Percentiles rank a stretch among this genome's conserved stretches.
phyloP scores from a whole-genome alignment of 208 protist genomes.

The Leishmania tropica region DNA sequence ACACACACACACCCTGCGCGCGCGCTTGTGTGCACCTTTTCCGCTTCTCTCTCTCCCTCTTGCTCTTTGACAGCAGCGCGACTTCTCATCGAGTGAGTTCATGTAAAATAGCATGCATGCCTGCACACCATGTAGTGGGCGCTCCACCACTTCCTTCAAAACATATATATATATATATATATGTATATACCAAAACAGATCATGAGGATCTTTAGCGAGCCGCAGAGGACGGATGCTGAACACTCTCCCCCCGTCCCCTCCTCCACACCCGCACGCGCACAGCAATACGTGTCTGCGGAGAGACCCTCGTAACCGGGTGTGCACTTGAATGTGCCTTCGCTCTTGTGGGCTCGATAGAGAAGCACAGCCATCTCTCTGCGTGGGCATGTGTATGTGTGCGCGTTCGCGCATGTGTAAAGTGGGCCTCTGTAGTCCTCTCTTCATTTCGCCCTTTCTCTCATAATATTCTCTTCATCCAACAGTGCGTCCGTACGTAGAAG shows the following conservation, averaged over 20 bases:
- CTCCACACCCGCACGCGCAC: background rate
- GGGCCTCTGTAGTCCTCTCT: background rate
- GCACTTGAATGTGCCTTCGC: background rate
- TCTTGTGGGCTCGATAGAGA: background rate
- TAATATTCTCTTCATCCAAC: background rate
- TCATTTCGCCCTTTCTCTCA: background rate
- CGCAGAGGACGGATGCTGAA: background rate
- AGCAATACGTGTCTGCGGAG: background rate
- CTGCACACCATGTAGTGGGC: background rate
- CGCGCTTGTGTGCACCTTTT: background rate
- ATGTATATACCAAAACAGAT: background rate
- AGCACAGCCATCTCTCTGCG: background rate
- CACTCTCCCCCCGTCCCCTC: background rate
- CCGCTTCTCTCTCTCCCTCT: background rate
- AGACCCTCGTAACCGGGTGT: background rate
- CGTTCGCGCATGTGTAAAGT: background rate
- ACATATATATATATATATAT: background rate
- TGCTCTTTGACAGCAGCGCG: background rate
- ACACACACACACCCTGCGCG: background rate
- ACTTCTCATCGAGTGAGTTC: background rate
- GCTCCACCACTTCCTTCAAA: background rate
- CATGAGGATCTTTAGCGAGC: background rate
- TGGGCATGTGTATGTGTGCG: background rate
- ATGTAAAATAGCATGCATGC: background rate
- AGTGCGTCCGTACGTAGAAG: slow-evolving; percentile 1